Evolutionary conservation across 202 grass and related monocot genomes (phyloP).

Genomic region (Saccharum hybrid): DNA sequence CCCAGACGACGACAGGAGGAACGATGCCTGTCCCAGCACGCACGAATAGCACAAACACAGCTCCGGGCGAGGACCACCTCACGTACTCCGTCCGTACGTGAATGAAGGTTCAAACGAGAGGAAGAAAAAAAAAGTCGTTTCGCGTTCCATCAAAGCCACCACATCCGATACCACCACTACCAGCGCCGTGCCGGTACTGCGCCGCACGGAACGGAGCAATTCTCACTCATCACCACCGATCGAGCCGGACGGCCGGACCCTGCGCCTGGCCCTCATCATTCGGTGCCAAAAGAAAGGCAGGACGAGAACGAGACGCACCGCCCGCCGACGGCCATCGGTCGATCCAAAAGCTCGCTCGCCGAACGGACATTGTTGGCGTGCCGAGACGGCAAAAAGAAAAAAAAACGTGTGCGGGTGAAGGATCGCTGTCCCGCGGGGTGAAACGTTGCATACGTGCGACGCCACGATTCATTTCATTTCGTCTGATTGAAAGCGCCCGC

Average conservation of each 20-base stretch:
- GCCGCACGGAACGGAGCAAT: background rate
- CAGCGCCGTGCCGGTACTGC: background rate
- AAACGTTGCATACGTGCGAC: background rate
- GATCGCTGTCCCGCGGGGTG: constrained; percentile 39
- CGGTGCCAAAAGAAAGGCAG: background rate
- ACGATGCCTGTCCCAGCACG: constrained; percentile 15
- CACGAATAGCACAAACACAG: constrained; percentile 6
- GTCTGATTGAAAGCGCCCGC: constrained; percentile 36
- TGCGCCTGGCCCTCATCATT: background rate
- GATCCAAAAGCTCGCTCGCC: background rate
- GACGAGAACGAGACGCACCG: background rate
- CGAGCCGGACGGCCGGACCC: background rate
- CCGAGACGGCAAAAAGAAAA: background rate
- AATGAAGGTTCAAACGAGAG: background rate
- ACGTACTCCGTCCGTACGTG: background rate
- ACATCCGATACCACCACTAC: background rate
- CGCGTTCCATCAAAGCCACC: background rate
- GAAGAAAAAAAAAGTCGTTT: background rate
- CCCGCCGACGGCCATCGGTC: background rate
- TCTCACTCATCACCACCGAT: background rate
- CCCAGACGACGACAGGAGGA: constrained; percentile 1
- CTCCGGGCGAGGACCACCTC: background rate
- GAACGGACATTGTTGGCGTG: background rate
- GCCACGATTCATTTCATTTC: background rate
- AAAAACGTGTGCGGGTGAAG: constrained; percentile 29